phyloP scores from a whole-genome alignment of 208 protist species.

The Leishmania arabica region DNA sequence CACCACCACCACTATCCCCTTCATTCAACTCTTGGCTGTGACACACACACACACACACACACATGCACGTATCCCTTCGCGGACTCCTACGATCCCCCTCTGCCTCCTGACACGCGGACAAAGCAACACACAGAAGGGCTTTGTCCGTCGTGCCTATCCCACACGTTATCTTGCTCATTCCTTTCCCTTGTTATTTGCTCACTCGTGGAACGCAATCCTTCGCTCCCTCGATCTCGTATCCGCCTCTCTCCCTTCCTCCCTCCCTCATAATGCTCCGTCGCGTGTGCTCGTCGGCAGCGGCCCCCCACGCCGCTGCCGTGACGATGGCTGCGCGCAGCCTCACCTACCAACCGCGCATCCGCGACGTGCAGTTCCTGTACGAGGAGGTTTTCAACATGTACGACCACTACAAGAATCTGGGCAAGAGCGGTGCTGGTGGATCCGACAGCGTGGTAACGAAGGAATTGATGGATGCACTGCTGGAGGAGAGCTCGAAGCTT shows the following conservation, averaged over 20 bases:
- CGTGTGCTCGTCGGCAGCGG: constrained; percentile 14
- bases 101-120: not conserved
- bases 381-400: constrained; percentile 89
- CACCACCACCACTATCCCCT: not conserved
- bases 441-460: constrained; percentile 45
- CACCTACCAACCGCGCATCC: constrained; percentile 48
- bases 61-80: not conserved
- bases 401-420: constrained; percentile 68
- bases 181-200: not conserved
- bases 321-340: constrained; percentile 33
- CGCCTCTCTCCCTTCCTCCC: not conserved
- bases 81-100: not conserved
- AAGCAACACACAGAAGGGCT: not conserved
- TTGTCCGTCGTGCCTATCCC: not conserved
- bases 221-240: not conserved
- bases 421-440: constrained; percentile 27
- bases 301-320: constrained; percentile 4
- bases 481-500: constrained; percentile 75
- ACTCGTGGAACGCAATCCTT: not conserved
- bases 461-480: constrained; percentile 75
- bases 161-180: not conserved
- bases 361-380: constrained; percentile 74
- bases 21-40: too few relatives aligned
- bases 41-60: not conserved
- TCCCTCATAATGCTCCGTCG: constrained; percentile 50